Percentiles rank a stretch among this genome's conserved stretches.
Conservation (phyloP, 495 filamentous ascomycete species). For the Talaromyces nanjingensis region DNA sequence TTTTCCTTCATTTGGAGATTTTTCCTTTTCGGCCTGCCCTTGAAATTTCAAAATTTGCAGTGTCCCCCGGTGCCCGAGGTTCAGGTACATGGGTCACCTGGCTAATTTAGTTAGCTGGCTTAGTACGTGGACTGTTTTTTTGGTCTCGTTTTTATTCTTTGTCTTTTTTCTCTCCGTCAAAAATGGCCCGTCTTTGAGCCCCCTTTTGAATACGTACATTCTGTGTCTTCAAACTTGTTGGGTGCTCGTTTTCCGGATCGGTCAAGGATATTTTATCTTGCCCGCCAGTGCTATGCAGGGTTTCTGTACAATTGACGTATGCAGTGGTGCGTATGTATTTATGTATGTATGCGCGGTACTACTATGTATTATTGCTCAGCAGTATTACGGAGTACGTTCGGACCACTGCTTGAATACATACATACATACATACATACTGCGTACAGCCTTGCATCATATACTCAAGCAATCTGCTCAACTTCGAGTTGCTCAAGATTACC, state of each 20-base stretch:
- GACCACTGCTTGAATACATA: slow-evolving; percentile 2
- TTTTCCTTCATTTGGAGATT: background rate
- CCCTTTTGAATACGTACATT: background rate
- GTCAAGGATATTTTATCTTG: background rate
- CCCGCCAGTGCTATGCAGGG: background rate
- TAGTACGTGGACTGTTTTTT: background rate
- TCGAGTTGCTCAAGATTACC: slow-evolving; percentile 1
- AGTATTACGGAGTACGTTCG: background rate
- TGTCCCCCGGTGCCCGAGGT: background rate
- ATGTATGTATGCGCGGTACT: too few relatives aligned
- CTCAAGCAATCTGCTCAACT: background rate
- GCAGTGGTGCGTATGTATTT: background rate
- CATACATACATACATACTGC: background rate
- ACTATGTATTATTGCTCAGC: background rate
- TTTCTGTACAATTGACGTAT: background rate
- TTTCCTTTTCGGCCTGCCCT: background rate
- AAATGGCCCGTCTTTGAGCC: background rate
- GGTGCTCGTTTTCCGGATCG: background rate
- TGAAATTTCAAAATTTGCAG: background rate
- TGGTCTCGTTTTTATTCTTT: background rate
- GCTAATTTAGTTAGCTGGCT: background rate
- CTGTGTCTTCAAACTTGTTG: background rate
- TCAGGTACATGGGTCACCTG: background rate
- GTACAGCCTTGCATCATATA: background rate
- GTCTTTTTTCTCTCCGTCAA: background rate